Evolutionary conservation across 2,329 filamentous ascomycete genomes (phyloP).

Genomic region (Proliferodiscus dingleyae): DNA sequence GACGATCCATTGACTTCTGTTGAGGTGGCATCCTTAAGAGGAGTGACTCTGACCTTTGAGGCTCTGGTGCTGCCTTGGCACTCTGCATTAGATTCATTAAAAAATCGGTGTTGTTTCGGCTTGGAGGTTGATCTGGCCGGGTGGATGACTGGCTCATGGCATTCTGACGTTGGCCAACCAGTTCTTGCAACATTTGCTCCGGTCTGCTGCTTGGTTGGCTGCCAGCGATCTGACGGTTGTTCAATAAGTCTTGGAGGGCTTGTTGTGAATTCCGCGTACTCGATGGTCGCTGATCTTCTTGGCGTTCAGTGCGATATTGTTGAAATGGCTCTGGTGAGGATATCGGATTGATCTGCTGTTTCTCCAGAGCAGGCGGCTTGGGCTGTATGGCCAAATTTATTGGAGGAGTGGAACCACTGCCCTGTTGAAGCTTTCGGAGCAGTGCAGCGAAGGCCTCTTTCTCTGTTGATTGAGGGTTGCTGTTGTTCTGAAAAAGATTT

Average conservation of each 20-base stretch:
- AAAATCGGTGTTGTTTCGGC: slow-evolving; percentile 67
- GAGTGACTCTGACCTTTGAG: slow-evolving; percentile 47
- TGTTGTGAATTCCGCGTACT: slow-evolving; percentile 32
- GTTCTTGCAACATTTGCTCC: slow-evolving; percentile 57
- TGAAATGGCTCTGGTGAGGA: slow-evolving; percentile 41
- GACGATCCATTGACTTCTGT: slow-evolving; percentile 20
- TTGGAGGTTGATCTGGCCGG: slow-evolving; percentile 43
- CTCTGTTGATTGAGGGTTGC: slow-evolving; percentile 47
- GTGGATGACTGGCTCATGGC: slow-evolving; percentile 46
- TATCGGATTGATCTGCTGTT: slow-evolving; percentile 40
- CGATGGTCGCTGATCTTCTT: slow-evolving; percentile 26
- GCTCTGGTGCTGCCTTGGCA: slow-evolving; percentile 44
- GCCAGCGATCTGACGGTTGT: slow-evolving; percentile 36
- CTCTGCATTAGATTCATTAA: slow-evolving; percentile 77
- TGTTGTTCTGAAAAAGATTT: slow-evolving; percentile 16
- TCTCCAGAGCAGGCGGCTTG: slow-evolving; percentile 39
- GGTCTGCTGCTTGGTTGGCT: slow-evolving; percentile 42
- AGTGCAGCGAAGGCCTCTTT: slow-evolving; percentile 82
- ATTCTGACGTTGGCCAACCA: slow-evolving; percentile 55
- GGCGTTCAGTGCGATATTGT: slow-evolving; percentile 29
- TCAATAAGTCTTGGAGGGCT: slow-evolving; percentile 47
- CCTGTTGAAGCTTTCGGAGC: slow-evolving; percentile 69
- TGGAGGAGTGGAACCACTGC: slow-evolving; percentile 39
- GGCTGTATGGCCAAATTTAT: slow-evolving; percentile 31
- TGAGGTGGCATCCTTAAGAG: slow-evolving; percentile 41